Evolutionary conservation across 2,329 filamentous ascomycete genomes (phyloP).

Genomic region (Alternaria postmessia): DNA sequence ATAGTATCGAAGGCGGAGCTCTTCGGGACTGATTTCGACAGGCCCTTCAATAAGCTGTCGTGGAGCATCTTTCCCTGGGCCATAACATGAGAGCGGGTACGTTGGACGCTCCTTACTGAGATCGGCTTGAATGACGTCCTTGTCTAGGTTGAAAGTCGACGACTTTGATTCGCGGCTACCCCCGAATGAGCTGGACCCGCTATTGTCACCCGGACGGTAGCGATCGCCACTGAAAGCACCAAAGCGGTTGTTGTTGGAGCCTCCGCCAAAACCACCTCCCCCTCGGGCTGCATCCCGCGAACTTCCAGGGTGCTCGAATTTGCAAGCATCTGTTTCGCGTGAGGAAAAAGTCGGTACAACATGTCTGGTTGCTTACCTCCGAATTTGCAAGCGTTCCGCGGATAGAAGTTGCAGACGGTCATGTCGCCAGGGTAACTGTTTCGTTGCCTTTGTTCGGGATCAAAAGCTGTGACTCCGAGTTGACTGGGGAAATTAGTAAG

Average conservation of each 20-base stretch:
- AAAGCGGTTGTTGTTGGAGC: conserved; percentile 60
- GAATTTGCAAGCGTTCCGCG: conserved; percentile 70
- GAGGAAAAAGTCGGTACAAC: conserved; percentile 5
- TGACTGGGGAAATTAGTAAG: conserved; percentile 26
- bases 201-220: conserved; percentile 42
- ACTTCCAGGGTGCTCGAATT: conserved; percentile 65
- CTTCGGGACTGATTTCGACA: conserved; percentile 87
- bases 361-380: conserved; percentile 61
- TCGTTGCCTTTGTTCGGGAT: not conserved
- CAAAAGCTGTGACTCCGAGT: conserved; percentile 7
- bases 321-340: conserved; percentile 62
- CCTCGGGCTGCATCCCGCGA: conserved; percentile 37
- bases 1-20: conserved; percentile 79
- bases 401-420: conserved; percentile 69
- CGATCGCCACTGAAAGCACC: conserved; percentile 56
- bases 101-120: conserved; percentile 74
- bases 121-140: conserved; percentile 58
- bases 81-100: conserved; percentile 90
- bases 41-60: conserved; percentile 84
- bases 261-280: conserved; percentile 27
- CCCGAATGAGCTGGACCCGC: conserved; percentile 46
- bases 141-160: conserved; percentile 37
- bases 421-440: conserved; percentile 31
- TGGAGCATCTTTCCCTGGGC: conserved; percentile 77
- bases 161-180: conserved; percentile 32